phyloP scores from a whole-genome alignment of 139 green algal species.

The Auxenochlorella pyrenoidosa region DNA sequence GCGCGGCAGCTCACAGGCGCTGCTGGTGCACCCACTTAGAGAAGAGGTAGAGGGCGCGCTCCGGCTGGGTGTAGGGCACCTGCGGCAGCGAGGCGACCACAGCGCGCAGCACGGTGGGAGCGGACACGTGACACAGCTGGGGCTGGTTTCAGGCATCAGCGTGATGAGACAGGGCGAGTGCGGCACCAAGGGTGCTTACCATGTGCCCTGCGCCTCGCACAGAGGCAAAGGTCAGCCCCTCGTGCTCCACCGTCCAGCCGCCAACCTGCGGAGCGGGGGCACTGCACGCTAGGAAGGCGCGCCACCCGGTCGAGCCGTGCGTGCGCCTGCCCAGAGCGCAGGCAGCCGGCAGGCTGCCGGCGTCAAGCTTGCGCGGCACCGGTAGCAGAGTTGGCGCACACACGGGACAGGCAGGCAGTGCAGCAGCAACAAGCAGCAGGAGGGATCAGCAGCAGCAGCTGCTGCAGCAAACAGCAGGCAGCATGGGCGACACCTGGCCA shows the following conservation, averaged over 20 bases:
- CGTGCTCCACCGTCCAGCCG: conserved; percentile 65
- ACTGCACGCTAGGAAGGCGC: background rate
- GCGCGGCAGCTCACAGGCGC: background rate
- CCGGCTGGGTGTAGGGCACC: conserved; percentile 73
- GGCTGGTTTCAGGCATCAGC: too few relatives aligned
- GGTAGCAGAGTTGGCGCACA: background rate
- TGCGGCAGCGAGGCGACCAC: background rate
- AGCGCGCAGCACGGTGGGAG: too few relatives aligned
- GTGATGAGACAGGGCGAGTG: too few relatives aligned
- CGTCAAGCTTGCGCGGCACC: too few relatives aligned
- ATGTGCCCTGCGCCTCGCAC: conserved; percentile 81
- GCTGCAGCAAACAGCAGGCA: too few relatives aligned
- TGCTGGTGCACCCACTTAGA: conserved; percentile 36
- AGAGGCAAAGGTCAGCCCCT: conserved; percentile 77
- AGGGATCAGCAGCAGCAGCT: too few relatives aligned
- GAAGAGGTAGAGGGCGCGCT: conserved; percentile 65
- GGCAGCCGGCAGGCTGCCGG: too few relatives aligned
- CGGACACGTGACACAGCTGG: too few relatives aligned
- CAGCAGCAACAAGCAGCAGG: background rate
- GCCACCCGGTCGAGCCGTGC: too few relatives aligned
- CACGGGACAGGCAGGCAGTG: background rate
- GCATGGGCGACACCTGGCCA: conserved; percentile 42
- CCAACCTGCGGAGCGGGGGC: conserved; percentile 46
- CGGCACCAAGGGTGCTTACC: too few relatives aligned
- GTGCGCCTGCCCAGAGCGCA: too few relatives aligned